A percentile compares a stretch with the other conserved stretches of the same genome.
These are phyloP conservation scores for Aspergillus candidus DNA, from an alignment of 2,329 filamentous ascomycete species.

Conservation along the genomic window DNA sequence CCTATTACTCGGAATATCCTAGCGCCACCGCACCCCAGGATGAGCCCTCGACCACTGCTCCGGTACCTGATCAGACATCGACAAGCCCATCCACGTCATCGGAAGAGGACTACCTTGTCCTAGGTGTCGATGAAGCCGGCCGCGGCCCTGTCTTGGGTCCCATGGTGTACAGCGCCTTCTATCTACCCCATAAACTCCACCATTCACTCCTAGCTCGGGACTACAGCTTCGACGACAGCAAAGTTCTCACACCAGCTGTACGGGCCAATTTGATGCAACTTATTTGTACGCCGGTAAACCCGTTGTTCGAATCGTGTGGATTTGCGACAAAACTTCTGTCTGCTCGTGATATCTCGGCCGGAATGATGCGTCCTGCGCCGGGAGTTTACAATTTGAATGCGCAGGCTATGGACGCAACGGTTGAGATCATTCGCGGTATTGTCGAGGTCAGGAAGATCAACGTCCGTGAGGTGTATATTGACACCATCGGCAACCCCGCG, in stretches of 20 bases:
- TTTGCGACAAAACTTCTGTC: constrained; percentile 80
- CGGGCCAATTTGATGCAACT: constrained; percentile 65
- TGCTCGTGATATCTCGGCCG: constrained; percentile 71
- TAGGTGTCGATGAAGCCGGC: constrained; percentile 91
- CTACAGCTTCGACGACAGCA: constrained; percentile 92
- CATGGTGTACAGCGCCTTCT: constrained; percentile 66
- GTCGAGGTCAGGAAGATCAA: constrained; percentile 68
- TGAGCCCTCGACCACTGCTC: background rate
- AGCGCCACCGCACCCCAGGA: constrained; percentile 44
- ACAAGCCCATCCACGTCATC: background rate
- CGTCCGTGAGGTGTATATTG: constrained; percentile 84
- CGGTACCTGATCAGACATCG: background rate
- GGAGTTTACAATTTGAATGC: constrained; percentile 83
- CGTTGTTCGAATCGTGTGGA: constrained; percentile 61
- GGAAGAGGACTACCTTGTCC: constrained; percentile 38
- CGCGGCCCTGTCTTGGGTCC: constrained; percentile 83
- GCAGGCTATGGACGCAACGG: constrained; percentile 88
- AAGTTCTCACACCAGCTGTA: constrained; percentile 75
- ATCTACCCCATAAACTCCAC: constrained; percentile 58
- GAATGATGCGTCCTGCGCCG: constrained; percentile 59
- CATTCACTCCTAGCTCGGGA: constrained; percentile 68
- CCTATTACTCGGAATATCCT: constrained; percentile 65
- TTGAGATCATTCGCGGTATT: constrained; percentile 72
- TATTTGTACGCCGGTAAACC: constrained; percentile 60
- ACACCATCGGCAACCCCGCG: constrained; percentile 80